Base-by-base conservation (phyloP, 208 protist genomes). In the Leishmania amazonensis region DNA sequence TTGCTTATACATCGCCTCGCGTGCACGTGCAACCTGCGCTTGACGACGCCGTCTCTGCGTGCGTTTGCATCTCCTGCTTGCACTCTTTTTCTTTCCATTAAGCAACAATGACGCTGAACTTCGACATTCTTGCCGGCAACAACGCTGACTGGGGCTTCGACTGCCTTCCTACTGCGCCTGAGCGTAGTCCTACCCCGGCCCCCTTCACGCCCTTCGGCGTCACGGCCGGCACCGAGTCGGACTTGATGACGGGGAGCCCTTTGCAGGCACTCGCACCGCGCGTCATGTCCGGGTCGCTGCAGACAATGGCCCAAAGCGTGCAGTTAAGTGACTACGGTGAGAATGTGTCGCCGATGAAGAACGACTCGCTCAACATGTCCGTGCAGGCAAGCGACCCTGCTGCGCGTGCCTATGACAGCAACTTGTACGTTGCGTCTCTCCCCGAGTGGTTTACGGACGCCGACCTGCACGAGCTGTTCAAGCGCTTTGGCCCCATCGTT, bases 371-470 rank as follows among this genome's bases (percentile, higher is more conserved):
- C 21, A 67, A 21, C 74, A 67, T 71, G 80, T 42, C 77, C 3
- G 47, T 77, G 72, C 81, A 60, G 78, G 75, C 78, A 45, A 83
- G 84, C 57, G 80, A 83, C 60, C 58, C 80, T 1, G 76, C 76
- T 24, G 76, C 72, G 35, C 80, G 80, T 3, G 76, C 76, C 62
- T 80, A 78, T 38, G 89, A 88, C 75, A 91, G 87, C 81, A 96
- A 96, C 89, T 35, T 94, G 15, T 96, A 96, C 80, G 91, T 93
- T 38, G 90, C 90, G 21, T 89, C 82, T 13, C 85, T 96, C 35
- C 93, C 93, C 1, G 83, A 85, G 45, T 83, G 62, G 67, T 94
- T 86, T 77, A 93, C 86, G 13, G 93, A 96, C 47, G 81, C 82
- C 4, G 78, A 90, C 53, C 89, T 94, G 47, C 75, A 80, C 31